A percentile compares a stretch with the other conserved stretches of the same genome.
Conservation (phyloP, 306 rosid genomes). For the Biancaea sappan region DNA sequence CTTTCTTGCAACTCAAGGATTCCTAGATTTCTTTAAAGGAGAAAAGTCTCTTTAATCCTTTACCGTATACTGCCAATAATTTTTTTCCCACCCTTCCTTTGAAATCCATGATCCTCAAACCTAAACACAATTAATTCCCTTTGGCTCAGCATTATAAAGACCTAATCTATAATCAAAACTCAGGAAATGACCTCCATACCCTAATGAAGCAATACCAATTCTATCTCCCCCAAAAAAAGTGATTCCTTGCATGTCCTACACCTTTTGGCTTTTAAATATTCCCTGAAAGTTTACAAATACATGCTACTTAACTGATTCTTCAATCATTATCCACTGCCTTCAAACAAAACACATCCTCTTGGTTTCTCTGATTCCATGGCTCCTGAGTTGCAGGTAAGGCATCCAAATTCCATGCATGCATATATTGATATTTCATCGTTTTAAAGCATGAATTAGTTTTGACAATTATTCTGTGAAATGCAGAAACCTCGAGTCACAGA, state of each 20-base stretch:
- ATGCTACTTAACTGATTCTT: slow-evolving; percentile 53
- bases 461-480: slow-evolving; percentile 29
- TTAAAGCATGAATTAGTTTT: not conserved
- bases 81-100: slow-evolving; percentile 11
- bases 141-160: slow-evolving; percentile 31
- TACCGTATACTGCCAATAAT: slow-evolving; percentile 16
- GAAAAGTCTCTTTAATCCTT: slow-evolving; percentile 43
- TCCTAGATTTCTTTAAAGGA: slow-evolving; percentile 50
- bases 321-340: slow-evolving; percentile 38
- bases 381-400: slow-evolving; percentile 65
- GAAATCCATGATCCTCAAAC: too few species aligned
- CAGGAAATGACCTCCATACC: slow-evolving; percentile 36
- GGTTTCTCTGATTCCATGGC: slow-evolving; percentile 49
- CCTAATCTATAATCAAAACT: not conserved
- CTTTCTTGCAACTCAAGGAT: slow-evolving; percentile 51
- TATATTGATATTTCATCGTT: not conserved
- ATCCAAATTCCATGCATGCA: slow-evolving; percentile 3
- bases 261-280: slow-evolving; percentile 55
- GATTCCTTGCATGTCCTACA: slow-evolving; percentile 78
- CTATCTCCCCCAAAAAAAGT: slow-evolving; percentile 27
- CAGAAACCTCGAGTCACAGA: slow-evolving; percentile 75
- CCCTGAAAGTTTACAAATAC: slow-evolving; percentile 45
- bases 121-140: too few species aligned
- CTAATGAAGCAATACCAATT: slow-evolving; percentile 34
- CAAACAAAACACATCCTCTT: not conserved